A percentile compares a stretch with the other conserved stretches of the same genome.
phyloP scores from a whole-genome alignment of 2,329 filamentous ascomycete species.

The Colletotrichum sansevieriae region DNA sequence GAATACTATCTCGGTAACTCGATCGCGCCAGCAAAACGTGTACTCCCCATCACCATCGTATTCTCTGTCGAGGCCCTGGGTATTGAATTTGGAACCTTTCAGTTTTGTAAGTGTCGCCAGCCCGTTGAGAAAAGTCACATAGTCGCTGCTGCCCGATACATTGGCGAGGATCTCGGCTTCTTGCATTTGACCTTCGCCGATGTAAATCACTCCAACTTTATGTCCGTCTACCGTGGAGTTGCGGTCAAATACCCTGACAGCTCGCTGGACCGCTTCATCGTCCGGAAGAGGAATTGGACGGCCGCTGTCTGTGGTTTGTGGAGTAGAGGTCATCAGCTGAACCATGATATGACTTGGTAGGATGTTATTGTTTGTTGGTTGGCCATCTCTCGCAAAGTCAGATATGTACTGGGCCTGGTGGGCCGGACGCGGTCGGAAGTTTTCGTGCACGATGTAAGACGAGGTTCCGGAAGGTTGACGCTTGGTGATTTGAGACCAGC shows the following conservation, averaged over 20 bases:
- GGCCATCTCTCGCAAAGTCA: slow-evolving; percentile 63
- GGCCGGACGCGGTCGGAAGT: slow-evolving; percentile 68
- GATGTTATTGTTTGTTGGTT: slow-evolving; percentile 69
- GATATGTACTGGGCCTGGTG: slow-evolving; percentile 65
- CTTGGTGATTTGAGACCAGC: slow-evolving; percentile 78
- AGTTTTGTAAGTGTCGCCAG: slow-evolving; percentile 86
- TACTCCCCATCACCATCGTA: slow-evolving; percentile 86
- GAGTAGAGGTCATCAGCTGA: slow-evolving; percentile 74
- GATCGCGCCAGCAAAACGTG: slow-evolving; percentile 94
- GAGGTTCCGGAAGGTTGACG: slow-evolving; percentile 78
- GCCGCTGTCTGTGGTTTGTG: slow-evolving; percentile 68
- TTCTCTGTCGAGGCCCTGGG: slow-evolving; percentile 86
- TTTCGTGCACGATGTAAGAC: slow-evolving; percentile 70
- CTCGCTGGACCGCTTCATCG: slow-evolving; percentile 77
- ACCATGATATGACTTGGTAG: slow-evolving; percentile 81
- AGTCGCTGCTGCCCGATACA: slow-evolving; percentile 86
- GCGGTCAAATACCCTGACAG: slow-evolving; percentile 85
- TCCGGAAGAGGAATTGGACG: slow-evolving; percentile 82
- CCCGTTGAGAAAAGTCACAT: slow-evolving; percentile 84
- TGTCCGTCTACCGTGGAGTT: slow-evolving; percentile 93
- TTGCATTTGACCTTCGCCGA: slow-evolving; percentile 85
- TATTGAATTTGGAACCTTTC: slow-evolving; percentile 88
- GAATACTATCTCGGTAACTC: slow-evolving; percentile 94
- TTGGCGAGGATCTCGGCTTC: slow-evolving; percentile 91
- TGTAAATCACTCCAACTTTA: slow-evolving; percentile 94